These are phyloP conservation scores for Fusarium redolens DNA, from an alignment of 2,329 filamentous ascomycete species.

Conservation along the genomic window DNA sequence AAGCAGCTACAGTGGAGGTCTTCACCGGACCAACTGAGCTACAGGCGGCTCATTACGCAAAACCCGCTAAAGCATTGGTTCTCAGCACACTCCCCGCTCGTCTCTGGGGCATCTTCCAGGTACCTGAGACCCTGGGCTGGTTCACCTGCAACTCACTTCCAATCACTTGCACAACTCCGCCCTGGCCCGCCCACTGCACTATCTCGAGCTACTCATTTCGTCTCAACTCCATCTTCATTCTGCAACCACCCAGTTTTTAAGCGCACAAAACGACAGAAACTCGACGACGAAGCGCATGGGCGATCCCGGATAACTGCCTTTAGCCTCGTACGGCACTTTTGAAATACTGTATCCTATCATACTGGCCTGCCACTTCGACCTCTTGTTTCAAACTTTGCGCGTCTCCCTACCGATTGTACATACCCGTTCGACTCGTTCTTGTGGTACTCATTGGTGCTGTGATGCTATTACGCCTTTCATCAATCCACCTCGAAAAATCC, in stretches of 20 bases:
- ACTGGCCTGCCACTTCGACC: not conserved
- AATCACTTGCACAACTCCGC: constrained; percentile 35
- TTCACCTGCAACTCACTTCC: constrained; percentile 26
- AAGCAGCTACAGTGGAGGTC: constrained; percentile 8
- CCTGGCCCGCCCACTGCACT: constrained; percentile 32
- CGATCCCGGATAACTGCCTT: constrained; percentile 23
- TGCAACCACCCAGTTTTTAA: constrained; percentile 43
- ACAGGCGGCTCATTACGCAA: constrained; percentile 20
- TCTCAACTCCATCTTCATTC: constrained; percentile 45
- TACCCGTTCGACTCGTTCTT: constrained; percentile 21
- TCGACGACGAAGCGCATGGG: constrained; percentile 40
- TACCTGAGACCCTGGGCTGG: constrained; percentile 34
- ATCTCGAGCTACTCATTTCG: constrained; percentile 46
- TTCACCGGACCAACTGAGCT: constrained; percentile 28
- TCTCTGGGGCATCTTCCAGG: constrained; percentile 27
- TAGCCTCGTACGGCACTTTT: constrained; percentile 33
- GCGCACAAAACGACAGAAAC: constrained; percentile 42
- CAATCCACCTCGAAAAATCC: not conserved
- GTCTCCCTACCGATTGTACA: constrained; percentile 7
- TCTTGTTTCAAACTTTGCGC: constrained; percentile 16
- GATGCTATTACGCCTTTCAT: constrained; percentile 25
- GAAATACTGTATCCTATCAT: constrained; percentile 5
- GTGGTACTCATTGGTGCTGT: constrained; percentile 17
- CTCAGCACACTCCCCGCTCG: constrained; percentile 31
- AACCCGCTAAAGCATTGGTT: constrained; percentile 35